Conservation (phyloP, 1,284 basidiomycete genomes). For the Boletus sp. region DNA sequence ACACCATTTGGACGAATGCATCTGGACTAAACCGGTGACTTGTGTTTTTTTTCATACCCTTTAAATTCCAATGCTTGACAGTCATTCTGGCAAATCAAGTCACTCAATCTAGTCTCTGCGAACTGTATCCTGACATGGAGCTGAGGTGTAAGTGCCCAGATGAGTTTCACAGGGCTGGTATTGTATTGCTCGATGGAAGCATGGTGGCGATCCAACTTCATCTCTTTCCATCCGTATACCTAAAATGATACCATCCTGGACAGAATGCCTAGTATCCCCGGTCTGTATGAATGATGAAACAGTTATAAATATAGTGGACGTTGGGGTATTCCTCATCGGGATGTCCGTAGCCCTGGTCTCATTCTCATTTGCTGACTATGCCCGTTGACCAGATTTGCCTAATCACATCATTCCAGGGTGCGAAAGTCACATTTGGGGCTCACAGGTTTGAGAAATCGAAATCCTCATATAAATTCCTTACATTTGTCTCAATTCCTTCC, state of each 20-base stretch:
- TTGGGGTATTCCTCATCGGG: slow-evolving; percentile 11
- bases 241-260: no score
- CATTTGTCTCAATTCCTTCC: neutral
- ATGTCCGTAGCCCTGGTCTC: neutral
- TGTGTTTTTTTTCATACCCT: slow-evolving; percentile 85
- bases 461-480: slow-evolving; percentile 22
- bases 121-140: slow-evolving; percentile 88
- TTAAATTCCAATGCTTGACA: slow-evolving; percentile 90
- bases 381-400: slow-evolving; percentile 1
- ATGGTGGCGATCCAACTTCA: slow-evolving; percentile 28
- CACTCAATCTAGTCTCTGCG: slow-evolving; percentile 92
- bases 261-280: slow-evolving; percentile 10
- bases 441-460: slow-evolving; percentile 1
- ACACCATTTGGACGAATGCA: slow-evolving; percentile 96
- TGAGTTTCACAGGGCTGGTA: slow-evolving; percentile 92
- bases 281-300: neutral
- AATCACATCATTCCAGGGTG: slow-evolving; percentile 5
- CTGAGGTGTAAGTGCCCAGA: slow-evolving; percentile 87
- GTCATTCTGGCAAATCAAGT: slow-evolving; percentile 98
- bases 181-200: slow-evolving; percentile 48
- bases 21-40: slow-evolving; percentile 93
- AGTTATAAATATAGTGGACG: neutral
- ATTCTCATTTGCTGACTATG: neutral
- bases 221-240: no score
- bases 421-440: slow-evolving; percentile 4